Percentiles rank a stretch among this genome's conserved stretches.
Conservation (phyloP, 1,284 basidiomycete species). For the Fistulinella cinereoalba region DNA sequence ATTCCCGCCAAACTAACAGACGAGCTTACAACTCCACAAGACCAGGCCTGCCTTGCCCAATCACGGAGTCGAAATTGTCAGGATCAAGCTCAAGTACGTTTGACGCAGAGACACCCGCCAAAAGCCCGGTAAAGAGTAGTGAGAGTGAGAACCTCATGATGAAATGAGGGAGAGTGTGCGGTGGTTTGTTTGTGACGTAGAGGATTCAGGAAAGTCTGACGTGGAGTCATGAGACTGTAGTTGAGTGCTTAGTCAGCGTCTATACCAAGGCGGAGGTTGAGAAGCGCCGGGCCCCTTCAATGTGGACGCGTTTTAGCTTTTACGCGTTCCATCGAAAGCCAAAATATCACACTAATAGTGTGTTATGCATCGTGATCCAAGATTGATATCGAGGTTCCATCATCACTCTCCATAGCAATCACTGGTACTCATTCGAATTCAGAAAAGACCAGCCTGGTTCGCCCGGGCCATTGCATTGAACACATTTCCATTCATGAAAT, state of each 20-base stretch:
- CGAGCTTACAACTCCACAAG: slow-evolving; percentile 85
- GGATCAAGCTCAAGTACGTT: slow-evolving; percentile 79
- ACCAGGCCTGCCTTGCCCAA: slow-evolving; percentile 79
- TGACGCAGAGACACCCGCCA: slow-evolving; percentile 63
- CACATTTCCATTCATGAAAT: no score
- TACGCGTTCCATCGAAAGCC: no score
- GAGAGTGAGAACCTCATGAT: slow-evolving; percentile 63
- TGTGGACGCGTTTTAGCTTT: no score
- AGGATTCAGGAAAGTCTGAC: slow-evolving; percentile 15
- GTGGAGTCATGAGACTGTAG: slow-evolving; percentile 25
- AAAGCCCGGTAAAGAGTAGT: slow-evolving; percentile 53
- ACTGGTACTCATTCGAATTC: no score
- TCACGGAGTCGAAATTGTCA: slow-evolving; percentile 70
- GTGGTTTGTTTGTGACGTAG: not conserved
- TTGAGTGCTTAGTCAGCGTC: slow-evolving; percentile 27
- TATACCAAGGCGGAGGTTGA: no score
- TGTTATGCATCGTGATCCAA: no score
- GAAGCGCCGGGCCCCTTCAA: no score
- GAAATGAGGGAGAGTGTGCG: slow-evolving; percentile 21
- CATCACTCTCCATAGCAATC: no score
- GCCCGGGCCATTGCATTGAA: no score
- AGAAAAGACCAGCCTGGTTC: no score
- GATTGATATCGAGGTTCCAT: no score
- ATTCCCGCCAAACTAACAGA: not conserved
- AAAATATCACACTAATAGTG: no score